Evolutionary conservation across 192 early-diverging fungal genomes (phyloP).

Genomic region (Lunasporangiospora selenospora): DNA sequence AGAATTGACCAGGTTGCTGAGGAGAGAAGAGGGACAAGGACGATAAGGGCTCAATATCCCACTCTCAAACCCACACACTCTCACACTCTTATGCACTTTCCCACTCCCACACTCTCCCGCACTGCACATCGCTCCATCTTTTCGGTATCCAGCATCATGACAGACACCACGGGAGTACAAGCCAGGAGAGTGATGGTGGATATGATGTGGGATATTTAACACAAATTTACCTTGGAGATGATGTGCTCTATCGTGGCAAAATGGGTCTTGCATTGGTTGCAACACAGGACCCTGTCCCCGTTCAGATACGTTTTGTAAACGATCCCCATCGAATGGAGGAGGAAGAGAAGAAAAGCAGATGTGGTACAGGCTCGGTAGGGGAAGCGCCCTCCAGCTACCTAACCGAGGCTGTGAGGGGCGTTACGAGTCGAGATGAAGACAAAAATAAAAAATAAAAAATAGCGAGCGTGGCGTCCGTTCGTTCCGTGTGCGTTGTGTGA

Average conservation of each 20-base stretch:
- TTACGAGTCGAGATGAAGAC: too few relatives aligned
- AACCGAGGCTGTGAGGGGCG: too few relatives aligned
- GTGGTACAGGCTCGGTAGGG: too few relatives aligned
- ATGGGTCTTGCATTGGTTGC: conserved; percentile 57
- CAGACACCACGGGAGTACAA: neutral
- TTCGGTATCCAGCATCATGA: neutral
- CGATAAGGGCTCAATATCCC: neutral
- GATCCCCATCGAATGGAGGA: conserved; percentile 49
- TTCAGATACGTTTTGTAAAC: conserved; percentile 56
- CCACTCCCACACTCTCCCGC: neutral
- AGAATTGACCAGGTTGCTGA: neutral
- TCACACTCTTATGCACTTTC: neutral
- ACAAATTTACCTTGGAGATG: conserved; percentile 55
- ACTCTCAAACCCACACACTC: too few relatives aligned
- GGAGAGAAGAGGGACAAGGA: neutral
- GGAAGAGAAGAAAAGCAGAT: neutral
- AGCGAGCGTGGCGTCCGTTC: neutral
- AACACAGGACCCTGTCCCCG: conserved; percentile 54
- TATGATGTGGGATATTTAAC: neutral
- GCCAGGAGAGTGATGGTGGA: neutral
- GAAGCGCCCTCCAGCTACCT: too few relatives aligned
- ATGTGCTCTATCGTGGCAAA: conserved; percentile 55
- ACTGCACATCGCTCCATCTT: neutral
- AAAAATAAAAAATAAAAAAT: neutral
- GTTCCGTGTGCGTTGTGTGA: neutral